A percentile compares a stretch with the other conserved stretches of the same genome.
Evolutionary conservation across 805 yeast species (phyloP).

Genomic region (Brettanomyces sp.): DNA sequence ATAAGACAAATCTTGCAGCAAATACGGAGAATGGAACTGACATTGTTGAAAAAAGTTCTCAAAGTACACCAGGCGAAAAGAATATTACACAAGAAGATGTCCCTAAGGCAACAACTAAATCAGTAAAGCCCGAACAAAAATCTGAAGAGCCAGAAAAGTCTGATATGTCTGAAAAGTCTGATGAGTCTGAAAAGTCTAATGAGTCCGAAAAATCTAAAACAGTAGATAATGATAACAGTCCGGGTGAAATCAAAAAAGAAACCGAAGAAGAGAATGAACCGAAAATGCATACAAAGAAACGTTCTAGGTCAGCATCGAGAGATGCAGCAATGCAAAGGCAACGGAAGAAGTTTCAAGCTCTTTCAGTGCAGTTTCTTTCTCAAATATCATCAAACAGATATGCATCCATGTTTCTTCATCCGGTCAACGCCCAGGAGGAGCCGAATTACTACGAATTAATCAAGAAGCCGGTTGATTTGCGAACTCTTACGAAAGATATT

Average conservation of each 20-base stretch:
- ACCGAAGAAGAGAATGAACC: neutral
- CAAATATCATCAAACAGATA: conserved; percentile 62
- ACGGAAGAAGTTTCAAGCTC: conserved; percentile 48
- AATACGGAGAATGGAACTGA: neutral
- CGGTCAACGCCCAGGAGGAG: conserved; percentile 60
- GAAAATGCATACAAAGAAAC: neutral
- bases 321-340: conserved; percentile 8
- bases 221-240: neutral
- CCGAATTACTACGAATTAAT: conserved; percentile 59
- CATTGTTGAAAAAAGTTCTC: too few relatives aligned
- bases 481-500: conserved; percentile 48
- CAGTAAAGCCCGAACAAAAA: neutral
- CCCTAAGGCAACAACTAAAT: neutral
- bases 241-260: neutral
- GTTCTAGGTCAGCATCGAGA: conserved; percentile 1
- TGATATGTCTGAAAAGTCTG: neutral
- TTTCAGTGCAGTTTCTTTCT: conserved; percentile 52
- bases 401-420: conserved; percentile 64
- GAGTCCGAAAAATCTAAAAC: neutral
- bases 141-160: neutral
- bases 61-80: too few relatives aligned
- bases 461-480: conserved; percentile 58
- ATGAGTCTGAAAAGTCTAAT: neutral
- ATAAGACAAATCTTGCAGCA: neutral
- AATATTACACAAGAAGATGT: too few relatives aligned